Evolutionary conservation across 2,329 filamentous ascomycete species (phyloP), one percentile per base, ranked within the genome.

Genomic region (Parastagonospora avenae): DNA sequence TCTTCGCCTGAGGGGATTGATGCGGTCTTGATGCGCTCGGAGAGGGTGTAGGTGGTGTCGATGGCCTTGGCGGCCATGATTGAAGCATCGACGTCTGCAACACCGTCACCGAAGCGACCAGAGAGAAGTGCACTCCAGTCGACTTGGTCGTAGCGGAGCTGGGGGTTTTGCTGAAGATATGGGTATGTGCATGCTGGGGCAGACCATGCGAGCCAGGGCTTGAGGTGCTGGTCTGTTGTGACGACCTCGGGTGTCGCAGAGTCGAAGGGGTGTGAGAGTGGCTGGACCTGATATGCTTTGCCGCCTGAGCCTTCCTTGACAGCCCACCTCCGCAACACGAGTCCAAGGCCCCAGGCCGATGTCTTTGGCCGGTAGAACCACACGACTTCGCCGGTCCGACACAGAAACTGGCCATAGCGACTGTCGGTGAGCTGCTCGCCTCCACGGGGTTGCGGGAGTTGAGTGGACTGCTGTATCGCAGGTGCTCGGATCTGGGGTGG

Each of bases 141-240:
- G 4, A 81, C 76, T 43, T 73, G 74, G 14, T 80, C 77, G 59
- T 79, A 85, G 4, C 68, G 71, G 2, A 77, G 62, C 3, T 73
- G 62, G 0, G 66, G 58, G 15, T 75, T 66, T 14, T 73, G 68
- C 43, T 77, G 77, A 3, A 85, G 65, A 8, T 60, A 68, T 11
- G 64, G 57, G 48, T 78, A 75, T 2, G 80, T 83, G 48, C 78
- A 80, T n/a, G 60, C 63, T 1, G 82, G 82, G 10, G 81, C 77
- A 43, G 78, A 82, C 82, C 82, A 85, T 1, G 82, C 81, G 27
- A 85, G 74, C 82, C 82, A 85, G 0, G 82, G 82, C 32, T 82
- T 76, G 32, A 85, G 71, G 10, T 74, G 65, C 4, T 66, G 62
- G 46, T 82, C 74, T 9, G 75, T 63, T 1, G 74, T 72, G 16